A percentile compares a stretch with the other conserved stretches of the same genome.
These are phyloP conservation scores for Asterophora lycoperdoides DNA, from an alignment of 768 basidiomycete species.

Conservation along the genomic window DNA sequence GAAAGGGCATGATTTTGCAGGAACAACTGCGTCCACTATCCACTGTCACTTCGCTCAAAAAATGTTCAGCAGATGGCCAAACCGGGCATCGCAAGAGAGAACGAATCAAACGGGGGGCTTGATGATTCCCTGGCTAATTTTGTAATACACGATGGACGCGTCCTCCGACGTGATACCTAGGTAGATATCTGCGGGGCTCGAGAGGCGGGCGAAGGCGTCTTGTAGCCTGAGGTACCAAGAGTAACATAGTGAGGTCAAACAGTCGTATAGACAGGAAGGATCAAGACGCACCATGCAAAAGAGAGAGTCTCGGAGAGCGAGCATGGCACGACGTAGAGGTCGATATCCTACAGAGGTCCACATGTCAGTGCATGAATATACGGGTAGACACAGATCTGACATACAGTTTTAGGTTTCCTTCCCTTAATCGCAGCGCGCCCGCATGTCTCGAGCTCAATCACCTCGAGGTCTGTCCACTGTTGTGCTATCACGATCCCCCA, in stretches of 20 bases:
- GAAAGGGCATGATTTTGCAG: no score
- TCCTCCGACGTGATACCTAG: conserved; percentile 74
- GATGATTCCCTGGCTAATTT: conserved; percentile 70
- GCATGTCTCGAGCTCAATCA: conserved; percentile 56
- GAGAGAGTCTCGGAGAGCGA: conserved; percentile 62
- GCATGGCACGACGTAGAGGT: conserved; percentile 60
- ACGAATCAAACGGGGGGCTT: conserved; percentile 56
- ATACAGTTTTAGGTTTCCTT: conserved; percentile 47
- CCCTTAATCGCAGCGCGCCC: conserved; percentile 58
- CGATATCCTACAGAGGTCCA: conserved; percentile 32
- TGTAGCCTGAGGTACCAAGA: conserved; percentile 41
- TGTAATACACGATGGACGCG: conserved; percentile 83
- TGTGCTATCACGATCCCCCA: conserved; percentile 44
- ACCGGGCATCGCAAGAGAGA: not conserved
- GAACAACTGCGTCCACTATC: no score
- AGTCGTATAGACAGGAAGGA: not conserved
- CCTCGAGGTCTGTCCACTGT: conserved; percentile 61
- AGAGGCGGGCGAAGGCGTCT: conserved; percentile 50
- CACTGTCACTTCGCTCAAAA: no score
- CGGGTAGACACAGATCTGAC: conserved; percentile 12
- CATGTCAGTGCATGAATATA: not conserved
- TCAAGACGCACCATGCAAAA: conserved; percentile 48
- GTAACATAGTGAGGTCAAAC: not conserved
- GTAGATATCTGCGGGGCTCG: conserved; percentile 47
- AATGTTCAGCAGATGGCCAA: no score